phyloP scores from a whole-genome alignment of 1,284 basidiomycete species.

The Pisolithus thermaeus region DNA sequence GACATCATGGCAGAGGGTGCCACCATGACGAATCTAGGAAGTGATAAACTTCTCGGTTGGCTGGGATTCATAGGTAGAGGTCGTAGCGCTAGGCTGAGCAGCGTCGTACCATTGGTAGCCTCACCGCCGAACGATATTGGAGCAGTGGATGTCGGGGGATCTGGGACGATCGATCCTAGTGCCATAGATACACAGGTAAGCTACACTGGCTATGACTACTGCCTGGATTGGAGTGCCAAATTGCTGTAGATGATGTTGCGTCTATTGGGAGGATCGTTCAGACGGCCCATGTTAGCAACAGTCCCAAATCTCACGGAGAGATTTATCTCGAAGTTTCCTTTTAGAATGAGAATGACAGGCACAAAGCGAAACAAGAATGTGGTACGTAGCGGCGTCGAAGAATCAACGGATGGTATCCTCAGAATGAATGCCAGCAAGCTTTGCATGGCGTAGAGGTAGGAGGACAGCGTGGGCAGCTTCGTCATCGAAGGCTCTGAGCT shows the following conservation, averaged over 20 bases:
- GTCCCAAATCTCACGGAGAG: slow-evolving; percentile 74
- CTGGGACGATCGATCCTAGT: too few species aligned
- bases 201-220: slow-evolving; percentile 79
- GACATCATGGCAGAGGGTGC: too few species aligned
- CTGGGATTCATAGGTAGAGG: slow-evolving; percentile 23
- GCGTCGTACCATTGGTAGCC: slow-evolving; percentile 12
- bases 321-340: slow-evolving; percentile 96
- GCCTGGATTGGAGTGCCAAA: slow-evolving; percentile 85
- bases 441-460: slow-evolving; percentile 53
- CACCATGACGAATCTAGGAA: too few species aligned
- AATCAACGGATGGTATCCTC: slow-evolving; percentile 65
- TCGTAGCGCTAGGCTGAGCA: slow-evolving; percentile 24
- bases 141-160: too few species aligned
- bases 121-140: too few species aligned
- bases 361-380: slow-evolving; percentile 59
- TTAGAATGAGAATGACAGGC: too few species aligned
- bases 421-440: slow-evolving; percentile 54
- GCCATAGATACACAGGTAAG: too few species aligned
- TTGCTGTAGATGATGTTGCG: slow-evolving; percentile 77
- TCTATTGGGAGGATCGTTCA: slow-evolving; percentile 68
- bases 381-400: slow-evolving; percentile 58
- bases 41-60: slow-evolving; percentile 9
- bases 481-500: slow-evolving; percentile 52
- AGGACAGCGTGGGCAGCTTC: slow-evolving; percentile 39
- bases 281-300: slow-evolving; percentile 80